phyloP scores from a whole-genome alignment of 2,329 filamentous ascomycete species.

The Chaetothyriales sp. region DNA sequence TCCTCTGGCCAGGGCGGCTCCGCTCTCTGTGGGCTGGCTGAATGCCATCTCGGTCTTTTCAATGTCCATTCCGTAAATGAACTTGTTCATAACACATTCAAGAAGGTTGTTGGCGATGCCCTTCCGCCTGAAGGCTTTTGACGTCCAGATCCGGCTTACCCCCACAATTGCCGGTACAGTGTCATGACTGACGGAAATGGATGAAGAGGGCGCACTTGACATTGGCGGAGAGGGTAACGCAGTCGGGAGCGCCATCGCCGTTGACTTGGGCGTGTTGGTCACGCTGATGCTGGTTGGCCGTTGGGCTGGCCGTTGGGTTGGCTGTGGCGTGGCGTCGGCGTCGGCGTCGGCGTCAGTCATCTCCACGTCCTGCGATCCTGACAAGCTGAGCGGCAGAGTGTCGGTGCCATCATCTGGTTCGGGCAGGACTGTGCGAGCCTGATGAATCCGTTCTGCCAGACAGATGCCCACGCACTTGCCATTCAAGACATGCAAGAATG shows the following conservation, averaged over 20 bases:
- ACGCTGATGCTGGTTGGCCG: constrained; percentile 11
- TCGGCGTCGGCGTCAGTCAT: constrained; percentile 6
- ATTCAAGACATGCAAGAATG: constrained; percentile 46
- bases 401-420: neutral
- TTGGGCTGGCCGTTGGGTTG: constrained; percentile 3
- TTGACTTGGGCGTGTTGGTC: constrained; percentile 8
- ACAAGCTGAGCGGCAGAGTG: neutral
- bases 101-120: constrained; percentile 44
- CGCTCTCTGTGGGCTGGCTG: constrained; percentile 50
- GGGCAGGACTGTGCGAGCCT: constrained; percentile 35
- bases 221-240: constrained; percentile 1
- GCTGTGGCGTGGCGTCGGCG: constrained; percentile 4
- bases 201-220: constrained; percentile 22
- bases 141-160: constrained; percentile 52
- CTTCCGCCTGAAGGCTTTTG: constrained; percentile 38
- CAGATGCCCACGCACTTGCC: constrained; percentile 48
- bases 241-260: constrained; percentile 5
- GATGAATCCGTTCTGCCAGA: constrained; percentile 45
- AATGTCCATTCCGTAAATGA: constrained; percentile 41
- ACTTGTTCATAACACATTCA: constrained; percentile 40
- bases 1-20: constrained; percentile 40
- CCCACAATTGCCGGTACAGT: constrained; percentile 39
- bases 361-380: constrained; percentile 7
- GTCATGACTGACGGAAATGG: constrained; percentile 31
- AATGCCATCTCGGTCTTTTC: constrained; percentile 44